These are phyloP conservation scores for Pseudomonodictys pantanalensis DNA, from an alignment of 495 filamentous ascomycete genomes.

Conservation along the genomic window DNA sequence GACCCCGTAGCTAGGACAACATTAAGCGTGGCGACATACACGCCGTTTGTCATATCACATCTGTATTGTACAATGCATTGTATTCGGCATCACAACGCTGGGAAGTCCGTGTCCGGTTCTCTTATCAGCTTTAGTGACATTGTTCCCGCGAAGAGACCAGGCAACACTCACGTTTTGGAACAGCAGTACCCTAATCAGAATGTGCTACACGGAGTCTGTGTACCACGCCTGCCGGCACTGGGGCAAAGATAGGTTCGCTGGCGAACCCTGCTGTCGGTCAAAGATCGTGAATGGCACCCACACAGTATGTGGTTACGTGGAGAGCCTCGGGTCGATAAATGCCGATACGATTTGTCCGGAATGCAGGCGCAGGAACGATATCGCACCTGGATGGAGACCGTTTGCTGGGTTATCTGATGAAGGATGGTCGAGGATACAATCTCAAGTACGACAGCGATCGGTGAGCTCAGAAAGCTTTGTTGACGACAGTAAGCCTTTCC, in stretches of 20 bases:
- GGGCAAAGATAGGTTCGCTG: constrained; percentile 23
- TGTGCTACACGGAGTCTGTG: constrained; percentile 33
- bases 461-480: neutral
- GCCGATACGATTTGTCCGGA: constrained; percentile 16
- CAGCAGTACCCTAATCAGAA: neutral
- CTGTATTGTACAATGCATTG: too few species aligned
- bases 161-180: neutral
- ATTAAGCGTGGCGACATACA: too few species aligned
- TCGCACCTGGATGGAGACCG: constrained; percentile 19
- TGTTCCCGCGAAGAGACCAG: neutral
- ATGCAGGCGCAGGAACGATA: constrained; percentile 15
- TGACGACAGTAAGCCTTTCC: constrained; percentile 6
- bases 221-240: constrained; percentile 30
- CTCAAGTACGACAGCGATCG: constrained; percentile 6
- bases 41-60: too few species aligned
- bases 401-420: constrained; percentile 22
- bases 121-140: too few species aligned
- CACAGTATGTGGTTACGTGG: constrained; percentile 20
- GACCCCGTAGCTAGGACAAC: too few species aligned
- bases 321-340: constrained; percentile 20
- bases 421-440: constrained; percentile 22
- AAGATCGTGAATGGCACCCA: constrained; percentile 21
- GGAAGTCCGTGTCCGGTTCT: too few species aligned
- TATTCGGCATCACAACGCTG: too few species aligned
- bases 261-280: constrained; percentile 32